Conservation (phyloP, 148 eudicot genomes). For the Drosera capensis region DNA sequence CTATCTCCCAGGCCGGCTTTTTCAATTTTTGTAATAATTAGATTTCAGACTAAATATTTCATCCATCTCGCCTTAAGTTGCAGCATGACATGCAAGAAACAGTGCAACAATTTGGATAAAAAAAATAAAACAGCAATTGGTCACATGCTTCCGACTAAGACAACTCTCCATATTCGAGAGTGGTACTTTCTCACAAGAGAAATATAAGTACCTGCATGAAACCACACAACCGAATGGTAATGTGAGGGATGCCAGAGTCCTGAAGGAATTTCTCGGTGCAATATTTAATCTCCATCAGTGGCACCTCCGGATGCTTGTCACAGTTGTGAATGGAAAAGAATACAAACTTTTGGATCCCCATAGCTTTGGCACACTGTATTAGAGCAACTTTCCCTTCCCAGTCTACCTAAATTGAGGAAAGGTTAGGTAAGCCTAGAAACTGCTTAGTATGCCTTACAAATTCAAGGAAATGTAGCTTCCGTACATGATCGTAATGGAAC, state of each 20-base stretch:
- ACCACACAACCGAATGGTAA: conserved; percentile 76
- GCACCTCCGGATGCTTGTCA: conserved; percentile 99
- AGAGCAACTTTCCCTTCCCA: conserved; percentile 99
- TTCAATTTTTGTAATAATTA: no score
- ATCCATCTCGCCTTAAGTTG: no score
- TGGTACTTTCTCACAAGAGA: no score
- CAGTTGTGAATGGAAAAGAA: conserved; percentile 97
- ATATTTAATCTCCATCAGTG: conserved; percentile 92
- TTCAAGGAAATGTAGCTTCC: not conserved
- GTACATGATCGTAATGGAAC: not conserved
- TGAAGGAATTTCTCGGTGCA: conserved; percentile 97
- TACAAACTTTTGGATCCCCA: conserved; percentile 87
- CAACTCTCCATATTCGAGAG: no score
- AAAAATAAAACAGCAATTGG: no score
- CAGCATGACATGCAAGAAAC: no score
- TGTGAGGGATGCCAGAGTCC: conserved; percentile 75
- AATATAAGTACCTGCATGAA: conserved; percentile 99
- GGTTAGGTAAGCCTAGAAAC: conserved; percentile 4
- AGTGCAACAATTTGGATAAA: no score
- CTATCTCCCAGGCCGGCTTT: no score
- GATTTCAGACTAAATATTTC: no score
- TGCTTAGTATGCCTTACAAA: not conserved
- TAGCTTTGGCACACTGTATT: conserved; percentile 98
- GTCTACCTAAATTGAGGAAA: conserved; percentile 28
- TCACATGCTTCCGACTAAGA: no score